Conservation (phyloP, 202 grass and related monocot genomes). For the Panicum hallii region DNA sequence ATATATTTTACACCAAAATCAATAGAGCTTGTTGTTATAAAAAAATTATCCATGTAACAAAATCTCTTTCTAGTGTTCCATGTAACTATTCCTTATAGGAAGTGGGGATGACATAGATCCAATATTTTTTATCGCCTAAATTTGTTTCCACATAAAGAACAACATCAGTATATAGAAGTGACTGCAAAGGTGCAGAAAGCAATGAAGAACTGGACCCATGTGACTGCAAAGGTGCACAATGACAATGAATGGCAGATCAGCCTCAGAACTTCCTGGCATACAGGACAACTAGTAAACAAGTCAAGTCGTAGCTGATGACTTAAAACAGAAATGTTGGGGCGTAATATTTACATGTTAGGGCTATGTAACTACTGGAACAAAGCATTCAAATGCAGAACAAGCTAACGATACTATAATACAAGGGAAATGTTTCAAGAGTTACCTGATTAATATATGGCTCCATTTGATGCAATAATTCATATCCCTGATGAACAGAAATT, state of each 20-base stretch:
- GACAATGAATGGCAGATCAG: background rate
- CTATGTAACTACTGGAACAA: conserved; percentile 12
- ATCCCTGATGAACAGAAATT: conserved; percentile 78
- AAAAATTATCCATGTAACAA: background rate
- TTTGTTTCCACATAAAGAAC: conserved; percentile 25
- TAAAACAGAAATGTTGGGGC: background rate
- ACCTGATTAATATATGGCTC: conserved; percentile 99
- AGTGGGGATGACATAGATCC: background rate
- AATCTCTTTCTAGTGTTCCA: conserved; percentile 18
- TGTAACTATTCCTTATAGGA: background rate
- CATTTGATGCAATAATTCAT: conserved; percentile 98
- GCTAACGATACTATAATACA: conserved; percentile 26
- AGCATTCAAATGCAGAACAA: conserved; percentile 17
- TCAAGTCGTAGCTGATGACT: conserved; percentile 20
- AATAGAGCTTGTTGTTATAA: conserved; percentile 1
- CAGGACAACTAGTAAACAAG: background rate
- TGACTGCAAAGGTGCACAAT: conserved; percentile 1
- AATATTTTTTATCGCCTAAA: background rate
- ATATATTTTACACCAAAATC: background rate
- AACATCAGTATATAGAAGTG: background rate
- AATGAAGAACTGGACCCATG: conserved; percentile 26
- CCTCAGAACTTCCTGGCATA: background rate
- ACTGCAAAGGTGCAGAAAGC: conserved; percentile 10
- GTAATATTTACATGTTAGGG: conserved; percentile 11
- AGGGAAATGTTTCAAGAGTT: conserved; percentile 16